phyloP scores from a whole-genome alignment of 2,329 filamentous ascomycete genomes.

The Proliferodiscus dingleyae region DNA sequence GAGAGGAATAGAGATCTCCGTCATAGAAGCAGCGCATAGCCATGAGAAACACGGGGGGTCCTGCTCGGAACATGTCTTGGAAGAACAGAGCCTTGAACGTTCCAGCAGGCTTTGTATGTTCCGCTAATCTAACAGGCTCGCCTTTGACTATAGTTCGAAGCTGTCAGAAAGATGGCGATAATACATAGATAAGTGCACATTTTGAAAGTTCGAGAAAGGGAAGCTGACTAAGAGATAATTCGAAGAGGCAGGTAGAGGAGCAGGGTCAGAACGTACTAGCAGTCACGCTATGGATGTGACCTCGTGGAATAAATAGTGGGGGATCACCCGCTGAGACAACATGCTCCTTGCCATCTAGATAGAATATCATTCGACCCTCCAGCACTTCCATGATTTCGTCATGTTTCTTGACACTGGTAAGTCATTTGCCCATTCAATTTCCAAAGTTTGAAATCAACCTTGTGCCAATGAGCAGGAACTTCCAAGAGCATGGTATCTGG shows the following conservation, averaged over 20 bases:
- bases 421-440: neutral
- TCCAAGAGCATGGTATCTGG: constrained; percentile 6
- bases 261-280: too few species aligned
- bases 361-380: constrained; percentile 7
- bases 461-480: constrained; percentile 11
- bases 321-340: constrained; percentile 7
- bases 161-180: neutral
- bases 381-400: constrained; percentile 14
- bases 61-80: constrained; percentile 11
- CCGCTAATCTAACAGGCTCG: constrained; percentile 1
- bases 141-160: constrained; percentile 3
- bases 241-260: too few species aligned
- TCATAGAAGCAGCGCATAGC: constrained; percentile 9
- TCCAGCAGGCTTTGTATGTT: constrained; percentile 5
- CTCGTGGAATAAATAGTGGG: constrained; percentile 6
- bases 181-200: neutral
- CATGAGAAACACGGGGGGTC: constrained; percentile 3
- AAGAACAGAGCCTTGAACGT: constrained; percentile 13
- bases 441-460: neutral
- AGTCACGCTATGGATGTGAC: constrained; percentile 8
- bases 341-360: constrained; percentile 9
- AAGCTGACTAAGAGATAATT: neutral
- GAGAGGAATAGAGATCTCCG: constrained; percentile 7
- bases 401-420: constrained; percentile 1
- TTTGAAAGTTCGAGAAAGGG: neutral